A percentile compares a stretch with the other conserved stretches of the same genome.
Evolutionary conservation across 768 basidiomycete genomes (phyloP).

Genomic region (Termitomyces sp.): DNA sequence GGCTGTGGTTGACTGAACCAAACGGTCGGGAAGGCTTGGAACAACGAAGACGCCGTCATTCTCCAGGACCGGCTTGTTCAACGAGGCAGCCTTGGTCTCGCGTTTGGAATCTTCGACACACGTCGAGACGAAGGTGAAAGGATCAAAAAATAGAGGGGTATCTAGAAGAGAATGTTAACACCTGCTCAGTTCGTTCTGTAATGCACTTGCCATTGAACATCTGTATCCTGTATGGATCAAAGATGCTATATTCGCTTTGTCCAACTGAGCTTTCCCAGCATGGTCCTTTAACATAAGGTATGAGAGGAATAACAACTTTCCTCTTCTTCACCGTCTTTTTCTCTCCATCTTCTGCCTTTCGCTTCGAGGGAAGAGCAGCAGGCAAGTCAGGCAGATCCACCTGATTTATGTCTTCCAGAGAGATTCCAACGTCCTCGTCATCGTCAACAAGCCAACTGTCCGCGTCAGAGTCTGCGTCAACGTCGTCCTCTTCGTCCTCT

Average conservation of each 20-base stretch:
- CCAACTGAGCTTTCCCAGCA: constrained; percentile 72
- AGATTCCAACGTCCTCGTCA: constrained; percentile 48
- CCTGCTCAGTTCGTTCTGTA: background rate
- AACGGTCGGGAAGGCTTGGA: constrained; percentile 38
- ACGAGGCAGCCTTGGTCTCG: constrained; percentile 17
- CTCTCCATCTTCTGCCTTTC: constrained; percentile 56
- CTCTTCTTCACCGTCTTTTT: constrained; percentile 60
- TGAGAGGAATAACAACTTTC: constrained; percentile 71
- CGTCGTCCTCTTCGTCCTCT: constrained; percentile 54
- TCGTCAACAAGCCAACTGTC: constrained; percentile 80
- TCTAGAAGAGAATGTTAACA: constrained; percentile 37
- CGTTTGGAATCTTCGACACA: constrained; percentile 32
- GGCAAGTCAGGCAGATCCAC: constrained; percentile 30
- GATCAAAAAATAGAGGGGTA: constrained; percentile 66
- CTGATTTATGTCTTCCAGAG: constrained; percentile 34
- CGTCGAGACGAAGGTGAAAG: constrained; percentile 67
- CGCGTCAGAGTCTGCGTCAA: constrained; percentile 67
- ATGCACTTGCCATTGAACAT: constrained; percentile 69
- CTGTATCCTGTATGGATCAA: constrained; percentile 72
- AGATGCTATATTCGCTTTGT: constrained; percentile 60
- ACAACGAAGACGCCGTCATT: constrained; percentile 37
- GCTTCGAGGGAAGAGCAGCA: constrained; percentile 39
- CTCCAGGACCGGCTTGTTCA: constrained; percentile 12
- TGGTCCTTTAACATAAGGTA: constrained; percentile 81
- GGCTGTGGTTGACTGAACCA: constrained; percentile 17